Evolutionary conservation across 1,139 yeast genomes (phyloP).

Genomic region (Pichia inconspicua): DNA sequence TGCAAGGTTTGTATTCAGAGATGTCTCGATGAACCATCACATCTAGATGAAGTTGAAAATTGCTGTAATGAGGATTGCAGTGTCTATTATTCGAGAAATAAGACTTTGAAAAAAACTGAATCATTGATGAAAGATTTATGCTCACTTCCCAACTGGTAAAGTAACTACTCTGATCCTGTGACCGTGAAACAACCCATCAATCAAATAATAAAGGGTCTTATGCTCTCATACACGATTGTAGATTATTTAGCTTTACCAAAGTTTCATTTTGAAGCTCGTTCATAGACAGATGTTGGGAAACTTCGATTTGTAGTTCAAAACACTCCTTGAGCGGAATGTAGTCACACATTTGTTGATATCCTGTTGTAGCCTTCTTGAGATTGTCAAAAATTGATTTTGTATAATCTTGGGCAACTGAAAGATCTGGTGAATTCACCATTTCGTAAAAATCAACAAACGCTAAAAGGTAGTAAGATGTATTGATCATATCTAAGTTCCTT

Average conservation of each 20-base stretch:
- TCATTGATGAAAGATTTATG: constrained; percentile 7
- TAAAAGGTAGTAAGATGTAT: constrained; percentile 35
- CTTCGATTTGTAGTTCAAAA: not conserved
- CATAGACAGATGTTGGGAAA: constrained; percentile 1
- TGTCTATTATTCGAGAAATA: constrained; percentile 32
- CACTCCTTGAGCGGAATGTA: not conserved
- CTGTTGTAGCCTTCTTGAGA: constrained; percentile 1
- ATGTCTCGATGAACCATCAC: constrained; percentile 8
- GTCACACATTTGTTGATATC: not conserved
- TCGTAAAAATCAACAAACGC: constrained; percentile 25
- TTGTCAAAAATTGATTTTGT: not conserved
- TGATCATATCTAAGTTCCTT: constrained; percentile 30
- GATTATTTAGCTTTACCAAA: constrained; percentile 17
- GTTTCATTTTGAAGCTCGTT: not conserved
- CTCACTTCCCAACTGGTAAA: constrained; percentile 21
- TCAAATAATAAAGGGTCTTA: constrained; percentile 29
- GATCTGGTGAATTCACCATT: not conserved
- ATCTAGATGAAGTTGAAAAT: constrained; percentile 10
- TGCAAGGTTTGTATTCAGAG: constrained; percentile 21
- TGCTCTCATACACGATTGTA: constrained; percentile 28
- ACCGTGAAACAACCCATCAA: not conserved
- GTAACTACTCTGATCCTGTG: not conserved
- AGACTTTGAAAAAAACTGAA: constrained; percentile 22
- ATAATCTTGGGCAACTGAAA: not conserved
- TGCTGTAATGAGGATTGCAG: constrained; percentile 41